These are phyloP conservation scores for Wickerhamiella sorbophila DNA, from an alignment of 805 yeast genomes.

Conservation along the genomic window DNA sequence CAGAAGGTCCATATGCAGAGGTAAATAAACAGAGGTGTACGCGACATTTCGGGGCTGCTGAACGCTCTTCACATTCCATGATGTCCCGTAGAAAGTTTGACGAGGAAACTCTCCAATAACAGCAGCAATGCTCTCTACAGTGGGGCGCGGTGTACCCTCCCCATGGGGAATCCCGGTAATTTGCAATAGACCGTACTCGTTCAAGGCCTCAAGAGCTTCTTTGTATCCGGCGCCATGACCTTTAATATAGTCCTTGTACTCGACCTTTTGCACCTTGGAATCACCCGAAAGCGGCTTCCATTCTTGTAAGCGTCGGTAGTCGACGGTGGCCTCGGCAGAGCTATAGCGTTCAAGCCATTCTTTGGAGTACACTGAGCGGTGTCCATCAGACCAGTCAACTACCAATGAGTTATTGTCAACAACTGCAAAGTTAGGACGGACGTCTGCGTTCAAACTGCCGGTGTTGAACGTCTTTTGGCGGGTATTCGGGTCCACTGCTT, in stretches of 20 bases:
- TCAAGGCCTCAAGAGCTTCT: constrained; percentile 32
- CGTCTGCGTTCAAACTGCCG: constrained; percentile 22
- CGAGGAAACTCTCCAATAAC: constrained; percentile 49
- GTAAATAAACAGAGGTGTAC: constrained; percentile 47
- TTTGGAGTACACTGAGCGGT: constrained; percentile 30
- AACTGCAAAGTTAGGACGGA: constrained; percentile 10
- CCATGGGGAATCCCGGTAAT: constrained; percentile 40
- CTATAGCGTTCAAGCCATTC: constrained; percentile 36
- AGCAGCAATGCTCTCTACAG: constrained; percentile 33
- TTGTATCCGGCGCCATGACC: constrained; percentile 25
- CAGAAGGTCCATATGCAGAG: constrained; percentile 63
- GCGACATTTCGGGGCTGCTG: constrained; percentile 55
- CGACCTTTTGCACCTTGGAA: constrained; percentile 22
- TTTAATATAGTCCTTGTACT: constrained; percentile 30
- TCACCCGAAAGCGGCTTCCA: constrained; percentile 6
- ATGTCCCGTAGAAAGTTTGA: constrained; percentile 55
- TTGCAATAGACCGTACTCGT: constrained; percentile 42
- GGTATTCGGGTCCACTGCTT: constrained; percentile 40
- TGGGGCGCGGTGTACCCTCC: constrained; percentile 10
- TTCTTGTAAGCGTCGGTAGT: constrained; percentile 16
- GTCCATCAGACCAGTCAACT: constrained; percentile 39
- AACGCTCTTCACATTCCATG: constrained; percentile 47
- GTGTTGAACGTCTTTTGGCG: constrained; percentile 57
- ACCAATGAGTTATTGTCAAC: constrained; percentile 23
- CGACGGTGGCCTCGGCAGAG: constrained; percentile 24